A percentile compares a stretch with the other conserved stretches of the same genome.
phyloP scores from a whole-genome alignment of 2,329 filamentous ascomycete species.

The Incumbomyces delicatus region DNA sequence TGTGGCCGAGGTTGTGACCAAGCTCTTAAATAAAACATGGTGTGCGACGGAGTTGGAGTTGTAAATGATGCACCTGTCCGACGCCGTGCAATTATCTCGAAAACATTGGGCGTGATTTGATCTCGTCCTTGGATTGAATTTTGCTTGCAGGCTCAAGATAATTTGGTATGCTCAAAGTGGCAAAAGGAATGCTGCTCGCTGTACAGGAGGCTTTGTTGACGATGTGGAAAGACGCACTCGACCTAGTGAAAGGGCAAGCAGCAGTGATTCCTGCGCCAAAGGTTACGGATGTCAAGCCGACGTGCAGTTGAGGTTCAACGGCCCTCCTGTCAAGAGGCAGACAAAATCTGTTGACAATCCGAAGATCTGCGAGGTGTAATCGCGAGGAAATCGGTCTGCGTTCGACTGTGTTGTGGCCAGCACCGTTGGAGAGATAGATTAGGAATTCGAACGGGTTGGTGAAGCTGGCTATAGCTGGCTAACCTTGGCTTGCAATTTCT shows the following conservation, averaged over 20 bases:
- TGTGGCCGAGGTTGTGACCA: conserved; percentile 3
- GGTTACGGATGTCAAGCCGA: not conserved
- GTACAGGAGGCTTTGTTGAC: too few species aligned
- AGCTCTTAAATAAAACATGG: conserved; percentile 6
- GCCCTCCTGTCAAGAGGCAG: too few species aligned
- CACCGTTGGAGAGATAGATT: not conserved
- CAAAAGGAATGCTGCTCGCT: too few species aligned
- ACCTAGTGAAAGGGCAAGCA: conserved; percentile 8
- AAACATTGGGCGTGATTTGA: conserved; percentile 3
- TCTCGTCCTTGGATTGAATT: too few species aligned
- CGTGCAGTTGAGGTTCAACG: not conserved
- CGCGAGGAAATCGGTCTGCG: not conserved
- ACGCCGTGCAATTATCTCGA: conserved; percentile 5
- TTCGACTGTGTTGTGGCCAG: not conserved
- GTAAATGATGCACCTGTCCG: conserved; percentile 3
- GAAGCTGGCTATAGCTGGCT: not conserved
- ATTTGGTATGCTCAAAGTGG: too few species aligned
- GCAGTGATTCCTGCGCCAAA: not conserved
- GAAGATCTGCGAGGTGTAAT: too few species aligned
- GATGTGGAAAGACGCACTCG: not conserved
- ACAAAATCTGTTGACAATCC: too few species aligned
- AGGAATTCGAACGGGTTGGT: not conserved
- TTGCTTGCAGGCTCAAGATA: too few species aligned
- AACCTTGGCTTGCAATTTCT: not conserved
- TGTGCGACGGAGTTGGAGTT: conserved; percentile 1